Base-by-base conservation (phyloP, 2,329 filamentous ascomycete genomes). In the Diplodia sapinea region DNA sequence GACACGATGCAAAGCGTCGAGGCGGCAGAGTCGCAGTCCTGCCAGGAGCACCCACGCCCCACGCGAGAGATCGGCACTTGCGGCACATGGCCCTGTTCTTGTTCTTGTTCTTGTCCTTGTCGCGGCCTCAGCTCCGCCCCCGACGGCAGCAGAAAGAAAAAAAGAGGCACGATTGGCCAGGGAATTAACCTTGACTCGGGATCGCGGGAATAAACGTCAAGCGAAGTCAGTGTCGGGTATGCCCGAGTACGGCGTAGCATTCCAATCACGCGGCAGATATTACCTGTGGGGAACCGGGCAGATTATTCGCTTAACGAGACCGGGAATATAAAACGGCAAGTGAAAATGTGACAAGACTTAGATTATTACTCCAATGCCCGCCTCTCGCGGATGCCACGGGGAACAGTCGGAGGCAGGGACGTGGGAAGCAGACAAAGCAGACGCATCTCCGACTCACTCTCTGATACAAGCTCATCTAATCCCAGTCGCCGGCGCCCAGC, bases 401-500 rank as follows among this genome's bases (percentile, higher is more conserved):
- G 26, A 26, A 26, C 26, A 26, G 26, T 26, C 26, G 26, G 26
- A 4, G 26, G 26, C 26, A 26, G 26, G 26, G 26, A 26, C 26
- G 36, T 38, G 36, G 3, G 36, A 38, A 38, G 11, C 3, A 12
- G 11, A 38, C 9, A 12, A 12, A 38, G 11, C 36, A 11, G 36
- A 38, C 36, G 11, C 36, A 38, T 7, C 31, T 26, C 26, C 26
- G 4, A 26, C 26, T 26, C 26, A 4, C 26, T 26, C 26, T 26
- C 26, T 26, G 26, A 26, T 26, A 26, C 26, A 26, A 26, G 26
- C 26, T 26, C 26, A 6, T 31, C 54, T 70, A 71, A 26, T 66
- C 63, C 78, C 78, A 79, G 64, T 79, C 73, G 17, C 78, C 78
- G 8, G 71, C 61, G 1, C 77, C 78, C 40, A 79, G 66, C 17